Percentiles rank a stretch among this genome's conserved stretches.
Conservation (phyloP, 164 flowering plant species). For the Tetracentron sinense region DNA sequence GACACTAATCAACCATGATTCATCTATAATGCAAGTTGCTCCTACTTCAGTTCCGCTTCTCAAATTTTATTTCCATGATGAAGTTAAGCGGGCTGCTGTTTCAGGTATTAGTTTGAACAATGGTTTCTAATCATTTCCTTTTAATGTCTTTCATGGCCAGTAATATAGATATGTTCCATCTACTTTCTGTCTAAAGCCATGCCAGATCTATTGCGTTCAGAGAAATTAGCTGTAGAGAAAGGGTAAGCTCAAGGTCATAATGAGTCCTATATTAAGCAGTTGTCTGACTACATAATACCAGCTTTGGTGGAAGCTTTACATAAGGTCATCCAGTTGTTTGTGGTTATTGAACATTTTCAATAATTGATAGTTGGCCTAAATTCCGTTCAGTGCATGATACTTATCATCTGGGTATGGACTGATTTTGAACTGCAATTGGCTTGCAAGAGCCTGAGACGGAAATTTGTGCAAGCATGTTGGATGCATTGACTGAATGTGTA, state of each 20-base stretch:
- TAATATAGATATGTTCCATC: neutral
- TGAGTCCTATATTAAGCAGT: conserved; percentile 54
- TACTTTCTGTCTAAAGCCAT: conserved; percentile 35
- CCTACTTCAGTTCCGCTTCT: conserved; percentile 61
- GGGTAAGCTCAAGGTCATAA: conserved; percentile 57
- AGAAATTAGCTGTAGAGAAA: conserved; percentile 60
- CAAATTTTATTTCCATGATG: conserved; percentile 65
- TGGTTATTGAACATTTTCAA: neutral
- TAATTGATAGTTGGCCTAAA: too few relatives aligned
- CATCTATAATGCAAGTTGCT: conserved; percentile 40
- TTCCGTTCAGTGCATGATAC: neutral
- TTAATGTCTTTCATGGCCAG: neutral
- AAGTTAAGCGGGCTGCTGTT: conserved; percentile 64
- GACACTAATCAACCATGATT: neutral
- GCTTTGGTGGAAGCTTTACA: conserved; percentile 59
- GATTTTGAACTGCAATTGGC: conserved; percentile 4
- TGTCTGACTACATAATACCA: too few relatives aligned
- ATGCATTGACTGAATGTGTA: conserved; percentile 52
- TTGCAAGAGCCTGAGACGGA: conserved; percentile 63
- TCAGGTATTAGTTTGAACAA: conserved; percentile 33
- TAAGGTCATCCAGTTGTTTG: conserved; percentile 33
- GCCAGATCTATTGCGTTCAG: conserved; percentile 60
- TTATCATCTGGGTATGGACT: neutral
- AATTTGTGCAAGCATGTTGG: too few relatives aligned
- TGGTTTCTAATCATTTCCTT: neutral